phyloP scores from a whole-genome alignment of 257 asterid genomes.

The Gynochthodes officinalis region DNA sequence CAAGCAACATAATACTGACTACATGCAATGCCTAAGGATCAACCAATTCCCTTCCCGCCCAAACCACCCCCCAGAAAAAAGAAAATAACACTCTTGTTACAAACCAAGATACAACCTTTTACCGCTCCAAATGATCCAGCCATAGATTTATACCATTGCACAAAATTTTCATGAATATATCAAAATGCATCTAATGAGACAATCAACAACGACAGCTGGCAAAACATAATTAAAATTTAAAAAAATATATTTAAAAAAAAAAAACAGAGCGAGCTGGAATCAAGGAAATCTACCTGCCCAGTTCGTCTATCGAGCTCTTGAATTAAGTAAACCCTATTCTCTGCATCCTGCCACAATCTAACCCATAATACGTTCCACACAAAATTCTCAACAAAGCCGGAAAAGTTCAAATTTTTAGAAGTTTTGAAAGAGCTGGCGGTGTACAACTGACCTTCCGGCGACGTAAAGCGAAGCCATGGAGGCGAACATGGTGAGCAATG shows the following conservation, averaged over 20 bases:
- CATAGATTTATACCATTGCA: too few relatives aligned
- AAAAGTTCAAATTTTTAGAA: neutral
- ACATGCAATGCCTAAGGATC: neutral
- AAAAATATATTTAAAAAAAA: too few relatives aligned
- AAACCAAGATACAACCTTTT: neutral
- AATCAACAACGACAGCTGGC: neutral
- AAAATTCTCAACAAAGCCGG: neutral
- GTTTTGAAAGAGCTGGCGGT: neutral
- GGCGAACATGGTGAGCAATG: slow-evolving; percentile 74
- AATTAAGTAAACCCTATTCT: slow-evolving; percentile 51
- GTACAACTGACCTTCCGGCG: slow-evolving; percentile 54
- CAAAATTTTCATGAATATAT: neutral
- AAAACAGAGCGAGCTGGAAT: neutral
- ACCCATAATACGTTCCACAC: slow-evolving; percentile 17
- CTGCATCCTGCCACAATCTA: slow-evolving; percentile 90
- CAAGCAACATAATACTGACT: neutral
- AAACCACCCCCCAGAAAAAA: too few relatives aligned
- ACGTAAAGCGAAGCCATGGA: slow-evolving; percentile 75
- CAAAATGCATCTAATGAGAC: neutral
- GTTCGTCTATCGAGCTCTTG: slow-evolving; percentile 64
- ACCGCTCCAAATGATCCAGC: too few relatives aligned
- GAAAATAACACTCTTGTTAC: too few relatives aligned
- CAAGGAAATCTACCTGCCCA: slow-evolving; percentile 50
- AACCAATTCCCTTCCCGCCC: too few relatives aligned
- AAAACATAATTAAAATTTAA: too few relatives aligned